Conservation (phyloP, 2,329 filamentous ascomycete species). For the Pseudogymnoascus sp. region DNA sequence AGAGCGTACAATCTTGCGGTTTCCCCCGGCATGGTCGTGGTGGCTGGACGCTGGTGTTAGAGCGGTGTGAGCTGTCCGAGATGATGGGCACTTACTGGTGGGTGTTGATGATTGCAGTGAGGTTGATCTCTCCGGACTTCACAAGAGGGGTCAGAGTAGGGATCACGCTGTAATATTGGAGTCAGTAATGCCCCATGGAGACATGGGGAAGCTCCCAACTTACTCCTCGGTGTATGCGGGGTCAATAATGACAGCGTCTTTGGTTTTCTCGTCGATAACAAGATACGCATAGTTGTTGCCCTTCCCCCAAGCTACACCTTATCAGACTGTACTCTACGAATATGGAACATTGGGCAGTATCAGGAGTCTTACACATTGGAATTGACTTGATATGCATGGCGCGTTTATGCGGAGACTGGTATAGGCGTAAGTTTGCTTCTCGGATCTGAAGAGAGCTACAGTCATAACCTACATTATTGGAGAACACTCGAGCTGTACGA, state of each 20-base stretch:
- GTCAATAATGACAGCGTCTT: constrained; percentile 71
- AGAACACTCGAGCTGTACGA: not conserved
- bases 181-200: not conserved
- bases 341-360: not conserved
- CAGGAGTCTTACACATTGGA: constrained; percentile 64
- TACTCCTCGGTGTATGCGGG: constrained; percentile 73
- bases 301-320: constrained; percentile 57
- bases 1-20: constrained; percentile 61
- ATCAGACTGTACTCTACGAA: constrained; percentile 13
- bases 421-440: not conserved
- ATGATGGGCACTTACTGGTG: constrained; percentile 65
- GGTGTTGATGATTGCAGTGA: constrained; percentile 89
- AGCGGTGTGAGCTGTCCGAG: not conserved
- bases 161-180: constrained; percentile 38
- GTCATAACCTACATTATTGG: not conserved
- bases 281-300: constrained; percentile 82
- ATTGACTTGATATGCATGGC: constrained; percentile 82
- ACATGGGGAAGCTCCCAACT: constrained; percentile 22
- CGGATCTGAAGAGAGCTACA: not conserved
- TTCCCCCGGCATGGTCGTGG: constrained; percentile 89
- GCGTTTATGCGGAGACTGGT: constrained; percentile 11
- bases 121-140: constrained; percentile 61
- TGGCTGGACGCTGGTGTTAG: constrained; percentile 48
- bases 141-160: constrained; percentile 66
- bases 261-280: constrained; percentile 67